phyloP scores from a whole-genome alignment of 2,329 filamentous ascomycete genomes.

The Fusarium burgessii region DNA sequence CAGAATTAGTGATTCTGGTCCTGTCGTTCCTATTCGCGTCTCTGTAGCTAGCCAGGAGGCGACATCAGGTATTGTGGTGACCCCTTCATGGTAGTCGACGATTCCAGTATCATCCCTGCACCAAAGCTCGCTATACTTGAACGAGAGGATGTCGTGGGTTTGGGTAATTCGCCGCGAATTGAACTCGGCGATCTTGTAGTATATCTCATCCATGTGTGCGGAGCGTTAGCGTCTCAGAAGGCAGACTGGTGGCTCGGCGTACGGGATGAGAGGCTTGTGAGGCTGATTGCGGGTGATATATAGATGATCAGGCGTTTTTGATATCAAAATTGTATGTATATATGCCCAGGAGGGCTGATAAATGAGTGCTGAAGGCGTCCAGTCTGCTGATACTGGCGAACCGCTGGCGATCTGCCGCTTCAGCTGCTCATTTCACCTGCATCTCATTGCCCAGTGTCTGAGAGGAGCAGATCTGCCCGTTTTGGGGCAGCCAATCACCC shows the following conservation, averaged over 20 bases:
- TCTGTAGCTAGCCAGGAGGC: constrained; percentile 44
- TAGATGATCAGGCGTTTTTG: background rate
- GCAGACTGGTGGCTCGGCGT: background rate
- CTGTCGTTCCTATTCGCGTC: constrained; percentile 12
- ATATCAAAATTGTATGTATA: background rate
- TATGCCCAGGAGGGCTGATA: background rate
- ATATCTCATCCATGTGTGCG: constrained; percentile 49
- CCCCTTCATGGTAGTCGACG: constrained; percentile 19
- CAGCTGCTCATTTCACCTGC: constrained; percentile 15
- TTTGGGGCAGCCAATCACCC: constrained; percentile 14
- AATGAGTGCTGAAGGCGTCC: background rate
- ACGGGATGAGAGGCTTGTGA: background rate
- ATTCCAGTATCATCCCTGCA: constrained; percentile 36
- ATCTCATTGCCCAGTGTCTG: constrained; percentile 12
- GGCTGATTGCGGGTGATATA: background rate
- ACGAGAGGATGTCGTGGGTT: constrained; percentile 30
- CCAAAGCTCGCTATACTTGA: constrained; percentile 50
- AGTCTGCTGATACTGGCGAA: constrained; percentile 4
- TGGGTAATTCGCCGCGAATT: constrained; percentile 37
- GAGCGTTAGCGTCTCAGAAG: constrained; percentile 2
- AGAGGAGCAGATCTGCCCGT: background rate
- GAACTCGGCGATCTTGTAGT: constrained; percentile 46
- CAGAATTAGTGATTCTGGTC: constrained; percentile 44
- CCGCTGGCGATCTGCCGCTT: constrained; percentile 12
- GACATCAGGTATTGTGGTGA: constrained; percentile 13